Conservation (phyloP, 2,329 filamentous ascomycete species). For the Pseudogymnoascus sp. region DNA sequence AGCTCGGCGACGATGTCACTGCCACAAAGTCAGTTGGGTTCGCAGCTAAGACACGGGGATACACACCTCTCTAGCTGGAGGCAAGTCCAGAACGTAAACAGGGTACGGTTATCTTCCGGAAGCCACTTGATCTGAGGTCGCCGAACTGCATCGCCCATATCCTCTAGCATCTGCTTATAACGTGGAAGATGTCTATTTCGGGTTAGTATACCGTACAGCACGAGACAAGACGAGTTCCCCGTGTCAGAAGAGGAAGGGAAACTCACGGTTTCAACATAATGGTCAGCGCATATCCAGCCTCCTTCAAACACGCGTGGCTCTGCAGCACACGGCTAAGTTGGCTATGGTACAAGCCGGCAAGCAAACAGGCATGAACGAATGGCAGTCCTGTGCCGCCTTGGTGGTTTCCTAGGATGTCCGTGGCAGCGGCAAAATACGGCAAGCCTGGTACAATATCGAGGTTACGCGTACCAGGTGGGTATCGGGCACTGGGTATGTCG, state of each 20-base stretch:
- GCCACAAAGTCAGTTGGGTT: slow-evolving; percentile 13
- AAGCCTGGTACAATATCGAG: slow-evolving; percentile 83
- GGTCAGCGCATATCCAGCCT: slow-evolving; percentile 54
- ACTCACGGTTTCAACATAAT: slow-evolving; percentile 63
- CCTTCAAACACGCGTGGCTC: slow-evolving; percentile 61
- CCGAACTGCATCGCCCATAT: background rate
- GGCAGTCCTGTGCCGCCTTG: slow-evolving; percentile 74
- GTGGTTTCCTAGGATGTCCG: slow-evolving; percentile 78
- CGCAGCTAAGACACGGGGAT: background rate
- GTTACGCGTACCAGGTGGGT: slow-evolving; percentile 44
- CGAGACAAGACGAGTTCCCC: background rate
- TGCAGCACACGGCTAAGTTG: slow-evolving; percentile 83
- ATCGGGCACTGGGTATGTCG: slow-evolving; percentile 15
- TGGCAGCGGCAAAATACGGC: slow-evolving; percentile 81
- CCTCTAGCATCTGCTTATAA: background rate
- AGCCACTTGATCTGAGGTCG: background rate
- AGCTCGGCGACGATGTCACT: slow-evolving; percentile 91
- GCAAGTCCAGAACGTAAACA: slow-evolving; percentile 87
- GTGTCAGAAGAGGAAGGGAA: background rate
- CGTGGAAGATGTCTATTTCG: background rate
- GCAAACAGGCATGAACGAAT: slow-evolving; percentile 76
- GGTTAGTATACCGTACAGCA: background rate
- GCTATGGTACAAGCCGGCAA: slow-evolving; percentile 83
- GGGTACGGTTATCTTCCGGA: slow-evolving; percentile 53
- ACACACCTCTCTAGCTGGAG: slow-evolving; percentile 79